A percentile compares a stretch with the other conserved stretches of the same genome.
These are phyloP conservation scores for Trichosporon sp. DNA, from an alignment of 1,284 basidiomycete genomes.

Conservation along the genomic window DNA sequence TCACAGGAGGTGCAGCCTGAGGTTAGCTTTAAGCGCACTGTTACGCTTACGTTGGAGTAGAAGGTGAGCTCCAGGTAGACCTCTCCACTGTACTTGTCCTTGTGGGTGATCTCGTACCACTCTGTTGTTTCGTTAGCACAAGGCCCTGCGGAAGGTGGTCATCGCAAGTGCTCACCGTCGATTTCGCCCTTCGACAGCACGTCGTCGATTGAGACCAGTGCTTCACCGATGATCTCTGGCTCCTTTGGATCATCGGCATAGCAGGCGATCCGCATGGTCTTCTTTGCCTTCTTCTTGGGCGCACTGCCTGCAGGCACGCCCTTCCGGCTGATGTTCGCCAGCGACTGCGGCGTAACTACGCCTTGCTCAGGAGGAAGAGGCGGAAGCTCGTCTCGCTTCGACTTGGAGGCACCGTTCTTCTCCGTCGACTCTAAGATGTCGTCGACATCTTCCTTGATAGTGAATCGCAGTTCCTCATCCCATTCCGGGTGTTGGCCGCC, in stretches of 20 bases:
- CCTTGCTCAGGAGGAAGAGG: constrained; percentile 34
- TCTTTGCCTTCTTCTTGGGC: constrained; percentile 58
- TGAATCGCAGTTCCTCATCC: constrained; percentile 97
- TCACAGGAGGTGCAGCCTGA: constrained; percentile 51
- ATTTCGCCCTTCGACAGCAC: constrained; percentile 93
- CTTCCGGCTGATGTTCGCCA: constrained; percentile 60
- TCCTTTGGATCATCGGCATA: constrained; percentile 95
- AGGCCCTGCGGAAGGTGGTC: not conserved
- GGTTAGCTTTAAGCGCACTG: constrained; percentile 16
- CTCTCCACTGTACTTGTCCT: constrained; percentile 90
- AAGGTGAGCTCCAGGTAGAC: constrained; percentile 93
- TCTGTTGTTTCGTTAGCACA: constrained; percentile 61
- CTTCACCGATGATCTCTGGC: constrained; percentile 93
- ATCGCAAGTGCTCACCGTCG: constrained; percentile 70
- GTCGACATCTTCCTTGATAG: constrained; percentile 77
- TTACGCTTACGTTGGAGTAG: constrained; percentile 80
- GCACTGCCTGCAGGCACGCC: constrained; percentile 22
- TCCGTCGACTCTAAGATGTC: constrained; percentile 63
- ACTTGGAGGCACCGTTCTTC: constrained; percentile 58
- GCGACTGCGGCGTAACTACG: constrained; percentile 57
- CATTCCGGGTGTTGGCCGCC: constrained; percentile 98
- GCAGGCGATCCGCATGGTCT: constrained; percentile 77
- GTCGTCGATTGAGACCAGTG: constrained; percentile 81
- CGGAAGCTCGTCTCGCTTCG: constrained; percentile 23
- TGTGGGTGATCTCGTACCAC: constrained; percentile 87